Evolutionary conservation across 257 asterid species (phyloP).

Genomic region (Fraxinus quadrangulata): DNA sequence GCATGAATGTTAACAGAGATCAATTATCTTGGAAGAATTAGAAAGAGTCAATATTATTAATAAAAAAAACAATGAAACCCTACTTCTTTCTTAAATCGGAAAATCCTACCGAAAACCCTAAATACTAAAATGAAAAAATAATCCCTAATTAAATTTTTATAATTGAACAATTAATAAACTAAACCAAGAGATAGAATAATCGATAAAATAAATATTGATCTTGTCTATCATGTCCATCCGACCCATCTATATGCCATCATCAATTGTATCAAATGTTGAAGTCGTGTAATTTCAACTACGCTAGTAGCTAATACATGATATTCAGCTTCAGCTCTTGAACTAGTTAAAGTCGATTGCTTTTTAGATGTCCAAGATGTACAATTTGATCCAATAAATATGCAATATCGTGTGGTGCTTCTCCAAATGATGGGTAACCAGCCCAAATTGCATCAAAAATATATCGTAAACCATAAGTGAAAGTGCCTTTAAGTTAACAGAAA

Average conservation of each 20-base stretch:
- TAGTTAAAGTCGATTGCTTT: background rate
- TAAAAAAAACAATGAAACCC: too few species aligned
- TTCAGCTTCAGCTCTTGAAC: background rate
- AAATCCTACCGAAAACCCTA: too few species aligned
- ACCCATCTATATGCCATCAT: too few species aligned
- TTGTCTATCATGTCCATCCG: too few species aligned
- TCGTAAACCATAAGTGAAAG: background rate
- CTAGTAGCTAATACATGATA: background rate
- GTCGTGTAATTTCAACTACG: background rate
- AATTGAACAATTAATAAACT: too few species aligned
- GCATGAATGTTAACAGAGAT: background rate
- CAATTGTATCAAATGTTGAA: background rate
- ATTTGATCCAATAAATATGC: background rate
- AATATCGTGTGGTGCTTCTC: background rate
- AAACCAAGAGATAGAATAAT: too few species aligned
- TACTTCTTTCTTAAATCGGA: too few species aligned
- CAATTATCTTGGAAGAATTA: too few species aligned
- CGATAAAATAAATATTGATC: too few species aligned
- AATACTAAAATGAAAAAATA: too few species aligned
- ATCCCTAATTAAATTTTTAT: too few species aligned
- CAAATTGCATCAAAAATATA: background rate
- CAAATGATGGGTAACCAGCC: background rate
- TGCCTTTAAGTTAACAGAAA: constrained; percentile 4
- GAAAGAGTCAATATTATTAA: too few species aligned
- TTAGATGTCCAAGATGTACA: background rate